Conservation (phyloP, 2,329 filamentous ascomycete species). For the Colletotrichum noveboracense region DNA sequence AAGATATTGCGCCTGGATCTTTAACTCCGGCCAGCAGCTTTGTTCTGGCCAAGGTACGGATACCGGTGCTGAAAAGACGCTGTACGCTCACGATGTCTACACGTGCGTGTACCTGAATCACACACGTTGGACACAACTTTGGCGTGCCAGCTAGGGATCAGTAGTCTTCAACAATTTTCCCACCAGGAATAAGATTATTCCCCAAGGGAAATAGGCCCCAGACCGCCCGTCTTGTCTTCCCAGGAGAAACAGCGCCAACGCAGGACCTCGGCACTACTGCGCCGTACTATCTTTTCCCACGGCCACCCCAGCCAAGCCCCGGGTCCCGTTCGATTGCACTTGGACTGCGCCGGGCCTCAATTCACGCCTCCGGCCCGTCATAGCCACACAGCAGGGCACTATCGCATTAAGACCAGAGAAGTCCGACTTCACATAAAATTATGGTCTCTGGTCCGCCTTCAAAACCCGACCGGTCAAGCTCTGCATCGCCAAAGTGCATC, state of each 20-base stretch:
- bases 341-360: conserved; percentile 2
- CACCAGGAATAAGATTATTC: conserved; percentile 2
- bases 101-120: neutral
- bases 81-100: neutral
- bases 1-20: neutral
- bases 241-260: neutral
- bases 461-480: neutral
- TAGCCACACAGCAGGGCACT: conserved; percentile 9
- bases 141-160: neutral
- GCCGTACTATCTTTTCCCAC: neutral
- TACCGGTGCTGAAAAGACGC: neutral
- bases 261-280: conserved; percentile 10
- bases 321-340: conserved; percentile 5
- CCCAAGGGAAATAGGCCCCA: neutral
- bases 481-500: conserved; percentile 3
- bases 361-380: neutral
- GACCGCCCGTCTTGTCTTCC: neutral
- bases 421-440: neutral
- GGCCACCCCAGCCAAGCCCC: neutral
- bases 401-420: neutral
- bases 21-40: neutral
- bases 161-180: neutral
- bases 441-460: neutral
- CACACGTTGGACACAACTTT: neutral
- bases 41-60: neutral